Base-by-base conservation (phyloP, 2,329 filamentous ascomycete genomes). In the Aspergillus clavatus region DNA sequence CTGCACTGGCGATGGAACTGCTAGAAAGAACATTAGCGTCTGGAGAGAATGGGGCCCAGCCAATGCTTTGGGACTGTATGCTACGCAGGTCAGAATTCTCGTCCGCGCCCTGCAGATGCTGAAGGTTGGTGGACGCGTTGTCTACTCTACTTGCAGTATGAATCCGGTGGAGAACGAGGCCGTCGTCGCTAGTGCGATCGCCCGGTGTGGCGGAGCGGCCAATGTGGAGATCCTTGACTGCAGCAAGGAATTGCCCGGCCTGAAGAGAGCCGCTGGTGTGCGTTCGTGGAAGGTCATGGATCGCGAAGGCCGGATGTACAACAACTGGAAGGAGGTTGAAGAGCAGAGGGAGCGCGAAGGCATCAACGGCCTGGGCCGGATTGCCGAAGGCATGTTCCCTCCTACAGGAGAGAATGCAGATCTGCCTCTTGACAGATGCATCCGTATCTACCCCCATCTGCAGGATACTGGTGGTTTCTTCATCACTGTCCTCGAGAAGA, bases 131-230 rank as follows among this genome's bases (percentile, higher is more conserved):
- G 93, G 93, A 41, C 82, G 90, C 52, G 87, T 97, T 22, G 91
- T 98, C 42, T 98, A 97, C 73, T 97, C 91, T 3, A 98, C 93
- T 16, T 98, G 93, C 77, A 96, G 89, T 68, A 89, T 98, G 87
- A 98, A 98, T 71, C 93, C 93, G 0, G 82, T 97, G 22, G 93
- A 98, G 74, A 95, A 98, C 61, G 93, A 98, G 71, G 85, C 93
- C 5, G 89, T 97, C 12, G 76, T 98, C 48, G 83, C 87, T 1
- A 84, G 86, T 21, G 93, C 93, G 8, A 90, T 98, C 57, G 86
- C 89, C 57, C 81, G 90, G 45, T 97, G 90, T 60, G 93, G 93
- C 51, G 93, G 93, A 3, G 70, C 81, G 3, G 76, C 79, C 11
- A 93, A 90, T 62, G 86, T 98, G 40, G 80, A 86, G 53, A 83